Percentiles rank a stretch among this genome's conserved stretches.
Conservation (phyloP, 108 stramenopile species). For the Poteriospumella lacustris region DNA sequence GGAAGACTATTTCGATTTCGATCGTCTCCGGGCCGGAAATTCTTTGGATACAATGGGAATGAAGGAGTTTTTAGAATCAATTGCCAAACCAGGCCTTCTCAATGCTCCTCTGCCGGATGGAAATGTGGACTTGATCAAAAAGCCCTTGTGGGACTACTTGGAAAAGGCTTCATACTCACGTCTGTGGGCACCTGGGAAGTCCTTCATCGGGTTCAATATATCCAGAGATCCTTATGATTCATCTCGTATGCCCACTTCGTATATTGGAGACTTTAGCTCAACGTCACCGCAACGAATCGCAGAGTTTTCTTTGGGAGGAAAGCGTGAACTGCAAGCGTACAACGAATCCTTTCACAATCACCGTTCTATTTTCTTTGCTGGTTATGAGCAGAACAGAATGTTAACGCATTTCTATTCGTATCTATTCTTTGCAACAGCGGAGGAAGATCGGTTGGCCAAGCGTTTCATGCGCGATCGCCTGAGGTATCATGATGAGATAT, state of each 20-base stretch:
- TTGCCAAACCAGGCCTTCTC: no score
- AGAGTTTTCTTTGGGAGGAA: neutral
- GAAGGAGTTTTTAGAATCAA: neutral
- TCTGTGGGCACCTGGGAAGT: no score
- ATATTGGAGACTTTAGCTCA: neutral
- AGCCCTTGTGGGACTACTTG: no score
- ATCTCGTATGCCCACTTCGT: no score
- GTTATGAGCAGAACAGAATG: neutral
- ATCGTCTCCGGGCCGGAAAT: neutral
- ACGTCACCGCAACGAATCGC: neutral
- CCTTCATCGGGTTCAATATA: constrained; percentile 18
- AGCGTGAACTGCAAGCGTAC: neutral
- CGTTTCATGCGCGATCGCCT: neutral
- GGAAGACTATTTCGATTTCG: neutral
- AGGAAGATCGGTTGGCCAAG: neutral
- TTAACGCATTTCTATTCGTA: constrained; percentile 19
- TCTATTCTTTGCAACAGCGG: neutral
- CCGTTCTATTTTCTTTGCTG: constrained; percentile 2
- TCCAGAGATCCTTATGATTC: no score
- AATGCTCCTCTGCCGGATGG: no score
- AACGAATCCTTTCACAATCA: neutral
- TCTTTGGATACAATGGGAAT: neutral
- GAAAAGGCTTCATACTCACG: no score
- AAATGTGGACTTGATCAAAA: no score
- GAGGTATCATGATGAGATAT: constrained; percentile 23